Conservation (phyloP, 1,284 basidiomycete species). For the Ceratobasidium sp. region DNA sequence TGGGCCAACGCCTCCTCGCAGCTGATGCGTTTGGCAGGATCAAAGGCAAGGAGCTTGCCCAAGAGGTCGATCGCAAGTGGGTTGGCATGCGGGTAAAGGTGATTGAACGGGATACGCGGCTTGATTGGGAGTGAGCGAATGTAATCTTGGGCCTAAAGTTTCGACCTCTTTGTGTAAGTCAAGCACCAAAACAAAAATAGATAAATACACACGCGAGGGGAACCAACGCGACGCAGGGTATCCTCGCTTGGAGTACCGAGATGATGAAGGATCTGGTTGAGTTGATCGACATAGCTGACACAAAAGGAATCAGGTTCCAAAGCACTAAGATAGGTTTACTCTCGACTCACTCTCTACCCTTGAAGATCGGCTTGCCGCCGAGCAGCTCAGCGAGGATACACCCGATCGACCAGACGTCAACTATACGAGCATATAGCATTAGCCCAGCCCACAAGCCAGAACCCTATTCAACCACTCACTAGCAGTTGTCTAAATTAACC, state of each 20-base stretch:
- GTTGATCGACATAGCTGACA: conserved; percentile 94
- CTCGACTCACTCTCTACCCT: conserved; percentile 88
- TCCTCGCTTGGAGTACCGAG: conserved; percentile 97
- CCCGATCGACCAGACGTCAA: conserved; percentile 98
- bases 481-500: conserved; percentile 60
- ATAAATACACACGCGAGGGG: conserved; percentile 75
- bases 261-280: conserved; percentile 98
- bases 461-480: conserved; percentile 55
- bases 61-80: conserved; percentile 94
- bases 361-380: conserved; percentile 98
- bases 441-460: neutral
- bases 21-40: conserved; percentile 94
- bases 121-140: conserved; percentile 98
- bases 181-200: neutral
- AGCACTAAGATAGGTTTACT: neutral
- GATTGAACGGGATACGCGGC: conserved; percentile 91
- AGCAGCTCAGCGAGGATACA: conserved; percentile 98
- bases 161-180: neutral
- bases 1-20: conserved; percentile 97
- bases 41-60: conserved; percentile 93
- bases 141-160: conserved; percentile 91
- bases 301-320: neutral
- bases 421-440: conserved; percentile 42
- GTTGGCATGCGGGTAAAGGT: conserved; percentile 93
- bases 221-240: conserved; percentile 94